Evolutionary conservation across 176 grass and related monocot genomes (phyloP).

Genomic region (Ensete glaucum): DNA sequence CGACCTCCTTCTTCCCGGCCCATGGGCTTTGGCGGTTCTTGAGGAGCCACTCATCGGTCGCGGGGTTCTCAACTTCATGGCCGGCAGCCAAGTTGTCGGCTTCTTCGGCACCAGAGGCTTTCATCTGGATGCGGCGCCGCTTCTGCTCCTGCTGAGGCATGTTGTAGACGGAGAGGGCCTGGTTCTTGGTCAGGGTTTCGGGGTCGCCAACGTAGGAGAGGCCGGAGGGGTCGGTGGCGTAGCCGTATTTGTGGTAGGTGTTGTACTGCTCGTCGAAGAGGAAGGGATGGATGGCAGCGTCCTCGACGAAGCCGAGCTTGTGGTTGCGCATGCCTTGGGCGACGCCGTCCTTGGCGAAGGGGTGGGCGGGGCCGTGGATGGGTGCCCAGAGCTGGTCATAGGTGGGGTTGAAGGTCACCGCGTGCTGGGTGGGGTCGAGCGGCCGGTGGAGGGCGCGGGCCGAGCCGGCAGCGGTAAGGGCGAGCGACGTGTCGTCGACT

Average conservation of each 20-base stretch:
- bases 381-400: slow-evolving; percentile 91
- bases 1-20: slow-evolving; percentile 70
- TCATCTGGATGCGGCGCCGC: slow-evolving; percentile 70
- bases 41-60: slow-evolving; percentile 74
- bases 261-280: slow-evolving; percentile 98
- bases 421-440: slow-evolving; percentile 68
- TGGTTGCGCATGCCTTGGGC: slow-evolving; percentile 80
- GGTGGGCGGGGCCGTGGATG: slow-evolving; percentile 67
- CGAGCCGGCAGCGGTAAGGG: slow-evolving; percentile 44
- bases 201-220: slow-evolving; percentile 73
- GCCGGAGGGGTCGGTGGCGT: slow-evolving; percentile 80
- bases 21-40: slow-evolving; percentile 85
- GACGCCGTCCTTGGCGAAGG: slow-evolving; percentile 57
- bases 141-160: slow-evolving; percentile 85
- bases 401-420: slow-evolving; percentile 85
- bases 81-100: background rate
- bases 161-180: slow-evolving; percentile 74
- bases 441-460: slow-evolving; percentile 41
- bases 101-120: background rate
- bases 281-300: slow-evolving; percentile 74
- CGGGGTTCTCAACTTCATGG: slow-evolving; percentile 36
- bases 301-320: slow-evolving; percentile 96
- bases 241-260: slow-evolving; percentile 89
- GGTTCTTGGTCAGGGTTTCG: slow-evolving; percentile 27
- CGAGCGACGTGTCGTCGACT: slow-evolving; percentile 80